Base-by-base conservation (phyloP, 306 rosid species). In the Canavalia gladiata region DNA sequence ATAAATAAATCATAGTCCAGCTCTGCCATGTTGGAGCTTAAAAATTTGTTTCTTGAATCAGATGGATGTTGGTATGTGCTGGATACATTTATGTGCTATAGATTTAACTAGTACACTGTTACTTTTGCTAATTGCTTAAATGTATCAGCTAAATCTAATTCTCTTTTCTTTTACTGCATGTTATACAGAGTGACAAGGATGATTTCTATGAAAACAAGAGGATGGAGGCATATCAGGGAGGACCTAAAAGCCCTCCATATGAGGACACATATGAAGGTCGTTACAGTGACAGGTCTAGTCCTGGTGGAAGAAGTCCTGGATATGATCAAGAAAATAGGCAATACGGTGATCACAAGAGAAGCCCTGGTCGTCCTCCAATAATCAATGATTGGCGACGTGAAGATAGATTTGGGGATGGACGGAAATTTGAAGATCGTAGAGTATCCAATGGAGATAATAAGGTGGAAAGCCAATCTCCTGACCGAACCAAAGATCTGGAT, bases 271-370 rank as follows among this genome's bases (percentile, higher is more conserved):
- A 84, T 87, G 92, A 94, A 45, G 92, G 87, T 4, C 93, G 89
- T 69, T 91, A 78, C 86, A 86, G 88, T 86, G 95, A 81, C 34
- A 89, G 87, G 68, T 93, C 99, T 82, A 91, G 95, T 87, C 84
- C 97, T 33, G 95, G 92, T 80, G 95, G 88, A 81, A 92, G 97
- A 87, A 94, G 97, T 83, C 97, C 97, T 31, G 95, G 94, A 59
- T 90, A 87, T 87, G 95, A 89, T 78, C 97, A 87, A 82, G 94
- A 91, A 80, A 87, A 81, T 69, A 86, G 93, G 74, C 88, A 91
- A 79, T 89, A 82, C 72, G 78, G 89, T 82, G 89, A 90, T 81
- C 72, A 77, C 75, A 87, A 82, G 84, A 90, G 74, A 84, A 95
- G 97, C 84, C 97, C 94, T 42, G 83, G 86, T 65, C 92, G 87